Evolutionary conservation across 192 early-diverging fungal species (phyloP).

Genomic region (Coemansia brasiliensis): DNA sequence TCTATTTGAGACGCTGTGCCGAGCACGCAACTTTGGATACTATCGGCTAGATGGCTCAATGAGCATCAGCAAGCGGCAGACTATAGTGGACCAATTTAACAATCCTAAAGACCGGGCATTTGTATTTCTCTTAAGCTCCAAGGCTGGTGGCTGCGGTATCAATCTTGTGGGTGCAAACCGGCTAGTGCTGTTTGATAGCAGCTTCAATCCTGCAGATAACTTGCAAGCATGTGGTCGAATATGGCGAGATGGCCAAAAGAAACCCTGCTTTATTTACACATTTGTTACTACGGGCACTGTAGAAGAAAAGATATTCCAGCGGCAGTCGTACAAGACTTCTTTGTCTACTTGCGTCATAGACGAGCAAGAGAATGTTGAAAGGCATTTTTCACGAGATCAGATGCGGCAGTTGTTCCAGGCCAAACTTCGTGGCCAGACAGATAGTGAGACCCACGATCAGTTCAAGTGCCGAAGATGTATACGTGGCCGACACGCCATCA

Average conservation of each 20-base stretch:
- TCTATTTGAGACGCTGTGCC: constrained; percentile 88
- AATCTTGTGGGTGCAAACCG: constrained; percentile 98
- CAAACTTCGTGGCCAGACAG: constrained; percentile 58
- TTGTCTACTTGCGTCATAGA: constrained; percentile 94
- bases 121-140: constrained; percentile 94
- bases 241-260: constrained; percentile 85
- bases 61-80: constrained; percentile 88
- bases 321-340: constrained; percentile 82
- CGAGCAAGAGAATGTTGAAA: constrained; percentile 86
- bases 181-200: constrained; percentile 90
- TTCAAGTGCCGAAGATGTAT: constrained; percentile 95
- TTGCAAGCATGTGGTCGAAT: constrained; percentile 88
- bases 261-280: constrained; percentile 94
- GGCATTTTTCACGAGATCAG: constrained; percentile 90
- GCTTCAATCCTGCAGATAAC: constrained; percentile 94
- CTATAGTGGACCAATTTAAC: constrained; percentile 96
- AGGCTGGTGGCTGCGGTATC: constrained; percentile 98
- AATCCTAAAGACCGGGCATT: constrained; percentile 84
- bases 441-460: constrained; percentile 93
- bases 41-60: constrained; percentile 91
- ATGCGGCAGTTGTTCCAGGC: constrained; percentile 88
- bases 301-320: constrained; percentile 99
- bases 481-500: constrained; percentile 73
- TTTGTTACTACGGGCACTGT: constrained; percentile 97
- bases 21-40: constrained; percentile 66